Percentiles rank a stretch among this genome's conserved stretches.
phyloP scores from a whole-genome alignment of 371 early-diverging fungal genomes.

The Smittium mucronatum region DNA sequence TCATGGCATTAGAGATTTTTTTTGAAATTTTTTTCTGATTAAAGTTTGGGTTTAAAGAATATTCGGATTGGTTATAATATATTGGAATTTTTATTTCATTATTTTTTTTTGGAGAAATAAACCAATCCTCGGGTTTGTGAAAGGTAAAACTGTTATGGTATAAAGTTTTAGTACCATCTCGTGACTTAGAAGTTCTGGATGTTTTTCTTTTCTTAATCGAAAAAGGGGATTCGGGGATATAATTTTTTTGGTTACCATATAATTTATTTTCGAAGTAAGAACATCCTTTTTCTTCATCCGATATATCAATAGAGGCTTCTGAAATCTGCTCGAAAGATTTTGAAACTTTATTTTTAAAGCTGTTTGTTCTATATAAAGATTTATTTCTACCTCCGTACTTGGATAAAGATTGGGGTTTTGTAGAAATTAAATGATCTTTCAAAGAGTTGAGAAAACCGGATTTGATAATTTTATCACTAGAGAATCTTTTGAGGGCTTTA shows the following conservation, averaged over 20 bases:
- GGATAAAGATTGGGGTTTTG: not conserved
- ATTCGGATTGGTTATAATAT: not conserved
- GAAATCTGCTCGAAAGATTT: too few species aligned
- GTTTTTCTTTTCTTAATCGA: too few species aligned
- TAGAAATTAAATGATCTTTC: not conserved
- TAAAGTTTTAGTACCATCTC: too few species aligned
- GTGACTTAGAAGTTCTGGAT: too few species aligned
- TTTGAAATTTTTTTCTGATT: not conserved
- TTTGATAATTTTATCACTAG: not conserved
- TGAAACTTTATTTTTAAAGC: too few species aligned
- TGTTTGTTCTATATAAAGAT: too few species aligned
- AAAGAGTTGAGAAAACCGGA: not conserved
- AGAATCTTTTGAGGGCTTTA: not conserved
- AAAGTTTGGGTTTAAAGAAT: not conserved
- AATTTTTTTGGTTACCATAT: too few species aligned
- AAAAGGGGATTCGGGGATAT: too few species aligned
- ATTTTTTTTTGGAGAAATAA: not conserved
- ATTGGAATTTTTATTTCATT: not conserved
- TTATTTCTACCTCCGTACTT: not conserved
- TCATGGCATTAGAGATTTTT: not conserved
- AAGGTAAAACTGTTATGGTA: too few species aligned
- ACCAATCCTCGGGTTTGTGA: not conserved
- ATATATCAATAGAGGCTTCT: too few species aligned
- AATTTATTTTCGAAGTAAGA: too few species aligned
- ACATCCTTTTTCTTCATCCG: too few species aligned